Evolutionary conservation across 2,329 filamentous ascomycete genomes (phyloP), one percentile per base, ranked within the genome.

Genomic region (Fusarium multiceps): DNA sequence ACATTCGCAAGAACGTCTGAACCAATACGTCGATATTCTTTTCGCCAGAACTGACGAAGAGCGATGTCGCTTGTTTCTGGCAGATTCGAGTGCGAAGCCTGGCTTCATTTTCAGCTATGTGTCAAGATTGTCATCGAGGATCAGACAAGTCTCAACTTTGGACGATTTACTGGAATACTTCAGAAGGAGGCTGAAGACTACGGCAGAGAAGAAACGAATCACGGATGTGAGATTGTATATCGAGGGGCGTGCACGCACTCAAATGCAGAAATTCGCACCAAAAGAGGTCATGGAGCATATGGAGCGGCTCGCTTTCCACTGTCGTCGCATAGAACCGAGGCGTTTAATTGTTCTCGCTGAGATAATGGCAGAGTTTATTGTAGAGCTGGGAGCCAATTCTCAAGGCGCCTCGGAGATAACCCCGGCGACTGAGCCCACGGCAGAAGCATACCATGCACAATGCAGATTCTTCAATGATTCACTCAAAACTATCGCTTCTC

Each of bases 401-500:
- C 32, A 42, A 16, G 12, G 34, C 27, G 16, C 47, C 11, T 37
- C 49, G 14, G 32, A 41, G 6, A 6, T 42, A 14, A 9, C 41
- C 14, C 14, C 34, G 49, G 41, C 34, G 5, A n/a, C 25, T 6
- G 48, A 61, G 7, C 50, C 58, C 9, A 32, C 68, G 1, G 55
- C 66, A 43, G 72, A 76, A 50, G 49, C 69, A 16, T 79, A 77
- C 48, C 53, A 75, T 45, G 55, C 59, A 12, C 75, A 77, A 47
- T 81, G 79, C 59, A 60, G 59, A 14, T 67, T 78, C 16, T 79
- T 81, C 50, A 81, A 81, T 59, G 55, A 37, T 12, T 69, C 69
- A 20, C 72, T 81, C 9, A 41, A 58, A 18, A 60, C 73, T 7
- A 72, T 80, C 34, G 75, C 70, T 58, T 75, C 72, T 9, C 72